Evolutionary conservation across 129 eudicot species (phyloP), one percentile per base, ranked within the genome.

Genomic region (Flaveria bidentis): DNA sequence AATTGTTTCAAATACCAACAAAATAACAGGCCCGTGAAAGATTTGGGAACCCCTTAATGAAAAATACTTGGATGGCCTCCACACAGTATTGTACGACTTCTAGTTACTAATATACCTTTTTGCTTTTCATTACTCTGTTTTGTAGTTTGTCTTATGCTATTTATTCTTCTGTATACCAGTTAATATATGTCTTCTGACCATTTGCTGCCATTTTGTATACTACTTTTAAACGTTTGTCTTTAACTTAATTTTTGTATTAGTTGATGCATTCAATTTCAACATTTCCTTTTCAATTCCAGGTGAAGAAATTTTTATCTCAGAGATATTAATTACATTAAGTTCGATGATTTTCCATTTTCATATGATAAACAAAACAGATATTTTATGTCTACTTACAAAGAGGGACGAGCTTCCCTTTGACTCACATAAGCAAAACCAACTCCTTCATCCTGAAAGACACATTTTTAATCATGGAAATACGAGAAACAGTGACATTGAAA

Each of bases 361-460:
- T 64, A 72, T 15, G 0, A 36, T 16, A 16, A 58, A 67, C 56
- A 57, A 66, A 60, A 33, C 41, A 28, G 9, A 55, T 69, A 9
- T 73, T 72, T 81, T 57, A 58, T 76, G 82, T 73, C 52, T 66
- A 56, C 98, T 56, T 87, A 95, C 99, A 91, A 76, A 49, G 99
- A 89, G 72, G 99, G 99, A 70, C 70, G 89, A 86, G 96, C 99
- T 81, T 91, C 99, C 53, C 97, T 94, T 79, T 87, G 96, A 85
- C 99, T 95, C 56, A 91, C 74, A 78, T 91, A 95, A 57, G 97
- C 97, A 82, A 91, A 95, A 50, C 99, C 97, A 51, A 91, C 89
- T 65, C 80, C 88, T 62, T 87, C 92, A 76, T 95, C 99, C 99
- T 91, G 90, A 74, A 78, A 57, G 6, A 77, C 64, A 75, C 3